Conservation (phyloP, 2,329 filamentous ascomycete species). For the Penicillium sp. region DNA sequence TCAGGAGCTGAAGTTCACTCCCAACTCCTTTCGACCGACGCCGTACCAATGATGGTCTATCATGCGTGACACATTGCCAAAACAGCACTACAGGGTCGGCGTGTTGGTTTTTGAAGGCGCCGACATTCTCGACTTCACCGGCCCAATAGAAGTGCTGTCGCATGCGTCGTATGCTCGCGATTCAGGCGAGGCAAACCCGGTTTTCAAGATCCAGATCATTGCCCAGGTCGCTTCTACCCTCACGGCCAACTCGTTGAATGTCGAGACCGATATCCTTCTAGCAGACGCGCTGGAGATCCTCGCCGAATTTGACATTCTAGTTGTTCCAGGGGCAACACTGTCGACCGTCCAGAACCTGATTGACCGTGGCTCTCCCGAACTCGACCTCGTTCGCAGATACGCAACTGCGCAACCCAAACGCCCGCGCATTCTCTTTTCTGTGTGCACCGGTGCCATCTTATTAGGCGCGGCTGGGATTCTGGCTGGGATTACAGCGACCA, state of each 20-base stretch:
- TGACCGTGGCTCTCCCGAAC: conserved; percentile 13
- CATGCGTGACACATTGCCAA: conserved; percentile 1
- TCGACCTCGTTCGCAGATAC: conserved; percentile 18
- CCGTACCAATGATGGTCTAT: background rate
- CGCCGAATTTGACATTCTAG: conserved; percentile 36
- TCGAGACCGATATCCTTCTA: conserved; percentile 32
- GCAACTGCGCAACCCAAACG: conserved; percentile 15
- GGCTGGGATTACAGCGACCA: conserved; percentile 35
- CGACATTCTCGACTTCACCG: conserved; percentile 43
- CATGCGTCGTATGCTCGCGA: conserved; percentile 23
- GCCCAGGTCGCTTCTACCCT: conserved; percentile 24
- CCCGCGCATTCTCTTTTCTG: conserved; percentile 36
- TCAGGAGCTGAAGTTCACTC: no score
- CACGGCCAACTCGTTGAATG: conserved; percentile 23
- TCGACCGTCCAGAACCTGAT: conserved; percentile 22
- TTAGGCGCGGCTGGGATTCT: conserved; percentile 39
- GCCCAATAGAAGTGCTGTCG: conserved; percentile 37
- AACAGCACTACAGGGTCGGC: conserved; percentile 32
- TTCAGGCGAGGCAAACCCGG: conserved; percentile 13
- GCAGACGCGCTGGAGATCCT: conserved; percentile 25
- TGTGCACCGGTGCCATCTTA: conserved; percentile 40
- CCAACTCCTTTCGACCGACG: background rate
- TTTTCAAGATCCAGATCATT: conserved; percentile 36
- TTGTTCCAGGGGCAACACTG: conserved; percentile 36
- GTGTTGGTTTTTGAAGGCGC: conserved; percentile 37